Evolutionary conservation across 768 basidiomycete genomes (phyloP), one percentile per base, ranked within the genome.

Genomic region (Psilocybe cubensis): DNA sequence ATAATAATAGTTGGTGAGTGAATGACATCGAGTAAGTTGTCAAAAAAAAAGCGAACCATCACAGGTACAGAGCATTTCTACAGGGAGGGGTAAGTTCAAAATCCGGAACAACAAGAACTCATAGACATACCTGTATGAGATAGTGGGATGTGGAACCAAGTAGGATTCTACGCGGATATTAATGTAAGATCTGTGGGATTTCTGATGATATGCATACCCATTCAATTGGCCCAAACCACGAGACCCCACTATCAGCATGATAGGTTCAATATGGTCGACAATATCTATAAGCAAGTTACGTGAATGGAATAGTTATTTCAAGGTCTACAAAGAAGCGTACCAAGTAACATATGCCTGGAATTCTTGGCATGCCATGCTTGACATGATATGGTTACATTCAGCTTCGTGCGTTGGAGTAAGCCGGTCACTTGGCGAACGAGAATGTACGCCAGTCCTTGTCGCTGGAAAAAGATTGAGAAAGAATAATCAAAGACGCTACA

Each of bases 341-440:
- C 89, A 18, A 96, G 76, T 21, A 96, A 75, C 88, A 96, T 95
- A 67, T 95, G 93, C 21, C 93, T 76, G 1, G 89, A 81, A 68
- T 96, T 96, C 78, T 96, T 97, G n/a, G 96, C 94, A 63, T 98
- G 96, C 85, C 96, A 91, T 25, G 96, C 95, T 74, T 98, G 95
- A 71, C 96, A 98, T 3, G 86, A 80, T 35, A 98, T 85, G 0
- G 85, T 87, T 25, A 97, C 91, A 59, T 98, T 87, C 54, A 98
- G 77, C 56, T 81, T 84, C 0, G 97, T 99, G 21, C 97, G 88
- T 72, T 97, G 94, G 33, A 99, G 80, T 14, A 98, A 81, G 11
- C 89, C 83, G 1, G 91, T 96, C 3, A 88, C 93, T 74, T 97
- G 96, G 27, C 95, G 88, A 50, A 89, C 83, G 31, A 98, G 88